Evolutionary conservation across 2,329 filamentous ascomycete genomes (phyloP).

Genomic region (Aspergillus cejpii): DNA sequence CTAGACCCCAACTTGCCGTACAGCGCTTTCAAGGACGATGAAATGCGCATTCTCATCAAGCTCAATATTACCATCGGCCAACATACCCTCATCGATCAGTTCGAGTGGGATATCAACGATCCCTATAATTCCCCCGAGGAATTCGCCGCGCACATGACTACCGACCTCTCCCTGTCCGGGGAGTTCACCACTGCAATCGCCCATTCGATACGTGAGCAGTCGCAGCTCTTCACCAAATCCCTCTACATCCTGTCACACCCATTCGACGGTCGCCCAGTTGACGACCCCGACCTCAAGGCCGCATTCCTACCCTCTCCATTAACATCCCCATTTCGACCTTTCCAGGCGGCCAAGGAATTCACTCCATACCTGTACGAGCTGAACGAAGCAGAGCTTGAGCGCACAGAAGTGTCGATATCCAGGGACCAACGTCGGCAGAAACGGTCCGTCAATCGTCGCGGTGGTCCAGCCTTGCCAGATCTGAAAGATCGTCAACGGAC

Average conservation of each 20-base stretch:
- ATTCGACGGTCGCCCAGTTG: constrained; percentile 87
- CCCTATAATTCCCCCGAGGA: constrained; percentile 89
- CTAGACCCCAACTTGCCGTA: constrained; percentile 87
- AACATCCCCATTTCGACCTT: constrained; percentile 74
- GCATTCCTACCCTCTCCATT: constrained; percentile 83
- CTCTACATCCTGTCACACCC: constrained; percentile 89
- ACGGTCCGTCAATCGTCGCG: constrained; percentile 85
- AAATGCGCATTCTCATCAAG: constrained; percentile 94
- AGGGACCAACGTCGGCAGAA: constrained; percentile 92
- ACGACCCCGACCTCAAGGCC: constrained; percentile 80
- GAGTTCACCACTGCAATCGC: constrained; percentile 97
- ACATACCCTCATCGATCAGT: constrained; percentile 90
- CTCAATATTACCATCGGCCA: constrained; percentile 96
- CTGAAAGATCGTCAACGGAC: constrained; percentile 91
- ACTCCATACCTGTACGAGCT: constrained; percentile 91
- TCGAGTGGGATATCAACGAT: constrained; percentile 99
- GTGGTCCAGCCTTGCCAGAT: constrained; percentile 89
- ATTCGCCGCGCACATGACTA: constrained; percentile 82
- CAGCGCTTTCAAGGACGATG: constrained; percentile 93
- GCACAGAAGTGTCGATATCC: constrained; percentile 85
- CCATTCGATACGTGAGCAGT: constrained; percentile 93
- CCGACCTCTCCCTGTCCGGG: constrained; percentile 81
- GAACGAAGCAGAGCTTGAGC: constrained; percentile 80
- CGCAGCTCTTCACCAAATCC: constrained; percentile 87
- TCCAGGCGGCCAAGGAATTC: constrained; percentile 89